Conservation (phyloP, 208 protist species). For the Leishmania aethiopica region DNA sequence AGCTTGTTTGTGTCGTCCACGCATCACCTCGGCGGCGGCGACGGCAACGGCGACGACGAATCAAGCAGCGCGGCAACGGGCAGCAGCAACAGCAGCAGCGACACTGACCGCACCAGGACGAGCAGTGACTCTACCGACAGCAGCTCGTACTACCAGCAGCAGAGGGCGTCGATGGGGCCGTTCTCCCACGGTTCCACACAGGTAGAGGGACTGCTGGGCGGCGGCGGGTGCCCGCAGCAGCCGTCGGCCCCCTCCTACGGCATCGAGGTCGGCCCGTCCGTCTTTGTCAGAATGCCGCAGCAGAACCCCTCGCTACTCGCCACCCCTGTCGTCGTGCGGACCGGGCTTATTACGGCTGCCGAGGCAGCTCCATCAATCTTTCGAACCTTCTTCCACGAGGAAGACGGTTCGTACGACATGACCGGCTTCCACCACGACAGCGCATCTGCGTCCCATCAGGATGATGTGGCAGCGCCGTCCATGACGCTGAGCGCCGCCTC, state of each 20-base stretch:
- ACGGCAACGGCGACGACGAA: not conserved
- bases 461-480: not conserved
- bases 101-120: not conserved
- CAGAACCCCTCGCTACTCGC: not conserved
- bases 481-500: not conserved
- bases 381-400: constrained; percentile 1
- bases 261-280: not conserved
- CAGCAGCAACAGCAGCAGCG: constrained; percentile 1
- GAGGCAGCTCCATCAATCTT: constrained; percentile 1
- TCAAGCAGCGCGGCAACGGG: not conserved
- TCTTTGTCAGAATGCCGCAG: not conserved
- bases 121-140: not conserved
- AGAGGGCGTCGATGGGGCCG: not conserved
- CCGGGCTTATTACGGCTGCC: not conserved
- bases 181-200: not conserved
- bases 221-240: not conserved
- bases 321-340: not conserved
- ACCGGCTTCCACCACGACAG: not conserved
- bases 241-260: not conserved
- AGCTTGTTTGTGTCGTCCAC: not conserved
- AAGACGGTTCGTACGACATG: not conserved
- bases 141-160: not conserved
- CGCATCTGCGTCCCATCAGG: not conserved
- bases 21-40: not conserved
- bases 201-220: not conserved